Conservation (phyloP, 805 yeast genomes). For the Ogataea trehalophila region DNA sequence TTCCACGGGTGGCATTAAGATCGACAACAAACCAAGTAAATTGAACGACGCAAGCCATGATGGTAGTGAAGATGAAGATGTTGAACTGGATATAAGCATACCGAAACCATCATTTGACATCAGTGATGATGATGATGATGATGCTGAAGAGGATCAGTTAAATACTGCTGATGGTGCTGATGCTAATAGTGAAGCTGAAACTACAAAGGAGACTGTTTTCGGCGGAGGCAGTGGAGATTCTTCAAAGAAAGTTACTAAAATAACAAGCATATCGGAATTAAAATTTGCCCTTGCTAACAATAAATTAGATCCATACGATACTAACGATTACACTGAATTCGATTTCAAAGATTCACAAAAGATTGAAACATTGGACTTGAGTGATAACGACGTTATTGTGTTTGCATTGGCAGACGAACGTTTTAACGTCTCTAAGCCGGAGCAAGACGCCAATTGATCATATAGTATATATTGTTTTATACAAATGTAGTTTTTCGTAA, state of each 20-base stretch:
- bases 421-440: constrained; percentile 26
- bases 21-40: constrained; percentile 24
- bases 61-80: constrained; percentile 21
- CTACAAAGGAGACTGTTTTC: constrained; percentile 17
- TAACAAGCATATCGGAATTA: constrained; percentile 23
- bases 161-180: constrained; percentile 12
- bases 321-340: constrained; percentile 12
- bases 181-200: constrained; percentile 14
- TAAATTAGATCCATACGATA: constrained; percentile 18
- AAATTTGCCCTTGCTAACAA: constrained; percentile 40
- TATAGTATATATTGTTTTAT: neutral
- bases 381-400: constrained; percentile 39
- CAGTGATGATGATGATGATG: constrained; percentile 29
- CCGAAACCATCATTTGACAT: constrained; percentile 35
- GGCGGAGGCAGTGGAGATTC: constrained; percentile 5
- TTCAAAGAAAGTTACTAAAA: constrained; percentile 15
- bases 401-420: constrained; percentile 37
- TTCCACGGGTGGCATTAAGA: constrained; percentile 44
- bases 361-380: constrained; percentile 29
- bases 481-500: neutral
- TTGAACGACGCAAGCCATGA: constrained; percentile 2
- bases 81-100: constrained; percentile 33
- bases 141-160: constrained; percentile 26
- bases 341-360: constrained; percentile 24
- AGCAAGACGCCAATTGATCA: constrained; percentile 3